Base-by-base conservation (phyloP, 208 protist species). In the Leptomonas pyrrhocoris region DNA sequence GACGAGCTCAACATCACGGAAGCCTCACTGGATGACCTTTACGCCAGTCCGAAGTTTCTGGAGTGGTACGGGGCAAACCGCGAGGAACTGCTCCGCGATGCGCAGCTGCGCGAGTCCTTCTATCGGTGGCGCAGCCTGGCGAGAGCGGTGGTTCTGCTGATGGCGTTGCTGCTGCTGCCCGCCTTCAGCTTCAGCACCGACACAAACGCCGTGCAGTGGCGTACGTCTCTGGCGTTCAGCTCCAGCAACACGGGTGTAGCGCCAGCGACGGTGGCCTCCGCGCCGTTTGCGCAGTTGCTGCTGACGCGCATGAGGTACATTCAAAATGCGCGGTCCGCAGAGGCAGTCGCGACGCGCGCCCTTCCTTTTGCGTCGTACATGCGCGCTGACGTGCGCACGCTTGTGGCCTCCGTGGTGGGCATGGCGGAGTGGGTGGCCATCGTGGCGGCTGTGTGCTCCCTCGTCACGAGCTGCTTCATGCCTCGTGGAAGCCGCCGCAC, bases 381-480 rank as follows among this genome's bases (percentile, higher is more conserved):
- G 40, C 68, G 68, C 42, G 62, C 50, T 21, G 50, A 50, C 48
- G 25, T 42, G 40, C 28, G 45, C 30, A 28, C 15, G 2, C 40
- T 68, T 30, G 57, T 27, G 15, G 53, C 54, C 2, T 18, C 48
- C 6, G 48, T 25, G 28, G 18, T 59, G 12, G 68, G 36, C 36
- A 60, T 53, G 34, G 42, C 49, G 16, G 79, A 89, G 60, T 73
- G 69, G 60, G 40, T 87, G 1, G 28, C 77, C 18, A 25, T 94
- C 15, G 49, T 89, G 8, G 63, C 77, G 19, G 88, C 85, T 2
- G 77, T 68, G 28, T 66, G 74, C 23, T 73, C 78, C 18, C 76
- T 86, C 25, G 51, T 85, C 13, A 90, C 81, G 25, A 84, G 74
- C 30, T 65, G 84, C 28, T 88, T 91, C 65, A 94, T 94, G 84